These are phyloP conservation scores for Lignosus rhinocerotis DNA, from an alignment of 1,284 basidiomycete species.

Conservation along the genomic window DNA sequence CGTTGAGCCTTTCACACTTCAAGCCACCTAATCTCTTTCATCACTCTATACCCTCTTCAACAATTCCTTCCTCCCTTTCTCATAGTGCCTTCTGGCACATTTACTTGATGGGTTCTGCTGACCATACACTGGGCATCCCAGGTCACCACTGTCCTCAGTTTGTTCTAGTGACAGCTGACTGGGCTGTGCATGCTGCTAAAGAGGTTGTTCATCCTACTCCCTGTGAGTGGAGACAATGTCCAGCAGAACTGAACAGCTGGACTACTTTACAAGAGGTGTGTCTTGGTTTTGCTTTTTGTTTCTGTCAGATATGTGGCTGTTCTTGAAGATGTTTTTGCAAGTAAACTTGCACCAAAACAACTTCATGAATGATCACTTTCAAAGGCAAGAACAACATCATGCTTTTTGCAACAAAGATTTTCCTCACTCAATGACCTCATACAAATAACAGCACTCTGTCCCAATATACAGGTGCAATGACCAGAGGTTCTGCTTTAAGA, in stretches of 20 bases:
- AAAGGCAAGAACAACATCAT: not conserved
- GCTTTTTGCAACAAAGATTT: not conserved
- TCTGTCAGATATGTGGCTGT: not conserved
- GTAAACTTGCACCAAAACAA: not conserved
- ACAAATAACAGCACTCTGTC: no score
- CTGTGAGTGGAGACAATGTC: conserved; percentile 24
- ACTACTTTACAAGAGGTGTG: conserved; percentile 24
- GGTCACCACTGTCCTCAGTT: not conserved
- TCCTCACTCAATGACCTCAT: no score
- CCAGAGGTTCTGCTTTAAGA: no score
- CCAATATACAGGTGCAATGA: no score
- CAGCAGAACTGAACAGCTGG: conserved; percentile 25
- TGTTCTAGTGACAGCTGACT: conserved; percentile 7
- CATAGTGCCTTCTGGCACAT: not conserved
- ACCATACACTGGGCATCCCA: not conserved
- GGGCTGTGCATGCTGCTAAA: conserved; percentile 17
- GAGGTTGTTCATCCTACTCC: conserved; percentile 14
- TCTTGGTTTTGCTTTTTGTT: not conserved
- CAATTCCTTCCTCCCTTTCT: not conserved
- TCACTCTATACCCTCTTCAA: not conserved
- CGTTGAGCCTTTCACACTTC: not conserved
- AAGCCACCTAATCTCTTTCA: not conserved
- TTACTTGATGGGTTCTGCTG: not conserved
- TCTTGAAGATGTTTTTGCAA: not conserved
- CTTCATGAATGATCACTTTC: no score